Conservation (phyloP, 1,284 basidiomycete species). For the Serendipita sp. region DNA sequence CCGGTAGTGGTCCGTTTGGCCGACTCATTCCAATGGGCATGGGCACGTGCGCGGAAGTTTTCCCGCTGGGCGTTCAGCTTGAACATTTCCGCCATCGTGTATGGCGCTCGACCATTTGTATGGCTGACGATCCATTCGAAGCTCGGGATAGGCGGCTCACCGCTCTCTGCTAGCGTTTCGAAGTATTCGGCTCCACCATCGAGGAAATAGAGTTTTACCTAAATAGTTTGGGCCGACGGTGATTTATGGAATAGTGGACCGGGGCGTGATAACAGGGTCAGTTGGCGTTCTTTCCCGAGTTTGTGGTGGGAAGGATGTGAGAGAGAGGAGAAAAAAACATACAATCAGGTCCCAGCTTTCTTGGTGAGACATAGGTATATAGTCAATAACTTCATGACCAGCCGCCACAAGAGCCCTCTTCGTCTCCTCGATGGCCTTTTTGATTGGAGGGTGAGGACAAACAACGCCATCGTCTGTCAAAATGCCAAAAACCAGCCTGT, state of each 20-base stretch:
- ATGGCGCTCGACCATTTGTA: constrained; percentile 24
- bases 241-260: not conserved
- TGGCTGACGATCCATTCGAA: constrained; percentile 36
- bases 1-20: constrained; percentile 30
- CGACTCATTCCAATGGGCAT: constrained; percentile 41
- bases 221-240: not conserved
- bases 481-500: constrained; percentile 36
- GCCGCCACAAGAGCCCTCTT: constrained; percentile 31
- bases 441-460: constrained; percentile 39
- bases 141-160: constrained; percentile 29
- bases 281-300: constrained; percentile 10
- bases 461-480: constrained; percentile 42
- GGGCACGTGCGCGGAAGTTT: constrained; percentile 26
- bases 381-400: constrained; percentile 40
- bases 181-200: constrained; percentile 36
- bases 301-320: not conserved
- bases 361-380: constrained; percentile 33
- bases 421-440: constrained; percentile 29
- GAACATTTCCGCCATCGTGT: constrained; percentile 28
- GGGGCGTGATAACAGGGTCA: not conserved
- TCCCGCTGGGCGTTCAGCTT: constrained; percentile 33
- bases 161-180: constrained; percentile 23
- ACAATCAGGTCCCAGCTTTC: constrained; percentile 37
- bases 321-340: constrained; percentile 16
- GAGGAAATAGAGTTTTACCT: constrained; percentile 35